Evolutionary conservation across 495 filamentous ascomycete genomes (phyloP).

Genomic region (Neurospora sp.): DNA sequence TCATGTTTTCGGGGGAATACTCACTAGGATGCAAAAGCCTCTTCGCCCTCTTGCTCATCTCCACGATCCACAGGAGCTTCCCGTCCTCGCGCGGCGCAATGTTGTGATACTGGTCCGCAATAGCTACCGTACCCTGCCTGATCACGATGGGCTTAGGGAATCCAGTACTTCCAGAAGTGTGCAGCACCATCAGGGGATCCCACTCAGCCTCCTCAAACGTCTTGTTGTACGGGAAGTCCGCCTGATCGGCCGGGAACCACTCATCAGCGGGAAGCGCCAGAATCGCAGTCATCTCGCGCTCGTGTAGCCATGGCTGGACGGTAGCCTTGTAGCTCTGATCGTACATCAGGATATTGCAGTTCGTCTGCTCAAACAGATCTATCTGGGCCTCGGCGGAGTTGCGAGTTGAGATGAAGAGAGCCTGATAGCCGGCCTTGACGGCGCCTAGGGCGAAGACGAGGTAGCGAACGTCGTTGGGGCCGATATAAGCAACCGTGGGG

Average conservation of each 20-base stretch:
- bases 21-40: constrained; percentile 11
- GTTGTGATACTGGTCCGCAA: constrained; percentile 27
- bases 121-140: constrained; percentile 36
- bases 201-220: constrained; percentile 36
- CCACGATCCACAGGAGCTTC: constrained; percentile 11
- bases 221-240: constrained; percentile 30
- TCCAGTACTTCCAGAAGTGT: constrained; percentile 54
- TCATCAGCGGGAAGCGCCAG: constrained; percentile 19
- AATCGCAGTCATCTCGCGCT: constrained; percentile 29
- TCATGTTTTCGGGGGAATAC: neutral
- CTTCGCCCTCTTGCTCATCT: constrained; percentile 7
- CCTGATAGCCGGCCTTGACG: constrained; percentile 37
- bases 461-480: constrained; percentile 39
- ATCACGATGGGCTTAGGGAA: constrained; percentile 43
- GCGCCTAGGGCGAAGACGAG: constrained; percentile 31
- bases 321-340: constrained; percentile 13
- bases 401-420: constrained; percentile 32
- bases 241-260: constrained; percentile 17
- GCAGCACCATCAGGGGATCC: constrained; percentile 39
- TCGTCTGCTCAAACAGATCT: constrained; percentile 29
- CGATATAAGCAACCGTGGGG: constrained; percentile 37
- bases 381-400: constrained; percentile 37
- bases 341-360: constrained; percentile 23
- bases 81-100: constrained; percentile 15
- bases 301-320: constrained; percentile 21